phyloP scores from a whole-genome alignment of 257 asterid genomes.

The Jacaranda mimosifolia region DNA sequence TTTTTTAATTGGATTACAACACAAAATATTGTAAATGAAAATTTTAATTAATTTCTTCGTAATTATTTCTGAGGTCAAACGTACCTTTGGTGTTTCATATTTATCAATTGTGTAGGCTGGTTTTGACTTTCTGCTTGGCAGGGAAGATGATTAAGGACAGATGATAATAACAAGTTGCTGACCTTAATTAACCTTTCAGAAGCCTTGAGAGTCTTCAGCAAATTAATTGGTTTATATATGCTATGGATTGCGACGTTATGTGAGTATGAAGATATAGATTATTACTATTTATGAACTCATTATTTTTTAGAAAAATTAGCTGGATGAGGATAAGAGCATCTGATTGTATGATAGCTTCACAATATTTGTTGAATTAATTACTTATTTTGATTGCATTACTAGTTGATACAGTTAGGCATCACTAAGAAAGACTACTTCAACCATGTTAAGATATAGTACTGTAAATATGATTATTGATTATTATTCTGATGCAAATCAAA shows the following conservation, averaged over 20 bases:
- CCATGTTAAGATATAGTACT: not conserved
- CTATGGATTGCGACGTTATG: not conserved
- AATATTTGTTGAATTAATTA: too few species aligned
- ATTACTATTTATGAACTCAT: not conserved
- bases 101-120: not conserved
- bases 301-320: not conserved
- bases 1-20: too few species aligned
- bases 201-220: slow-evolving; percentile 14
- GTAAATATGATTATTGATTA: not conserved
- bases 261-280: not conserved
- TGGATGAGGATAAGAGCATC: slow-evolving; percentile 24
- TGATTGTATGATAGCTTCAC: not conserved
- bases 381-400: not conserved
- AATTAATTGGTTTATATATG: not conserved
- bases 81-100: too few species aligned
- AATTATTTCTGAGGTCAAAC: too few species aligned
- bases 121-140: not conserved
- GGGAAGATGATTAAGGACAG: slow-evolving; percentile 4
- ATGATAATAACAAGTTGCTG: not conserved
- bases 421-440: not conserved
- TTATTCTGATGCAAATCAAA: not conserved
- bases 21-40: too few species aligned
- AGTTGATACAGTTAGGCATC: too few species aligned
- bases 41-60: too few species aligned
- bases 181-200: slow-evolving; percentile 28